Evolutionary conservation across 768 basidiomycete genomes (phyloP), one percentile per base, ranked within the genome.

Genomic region (Termitomyces sp.): DNA sequence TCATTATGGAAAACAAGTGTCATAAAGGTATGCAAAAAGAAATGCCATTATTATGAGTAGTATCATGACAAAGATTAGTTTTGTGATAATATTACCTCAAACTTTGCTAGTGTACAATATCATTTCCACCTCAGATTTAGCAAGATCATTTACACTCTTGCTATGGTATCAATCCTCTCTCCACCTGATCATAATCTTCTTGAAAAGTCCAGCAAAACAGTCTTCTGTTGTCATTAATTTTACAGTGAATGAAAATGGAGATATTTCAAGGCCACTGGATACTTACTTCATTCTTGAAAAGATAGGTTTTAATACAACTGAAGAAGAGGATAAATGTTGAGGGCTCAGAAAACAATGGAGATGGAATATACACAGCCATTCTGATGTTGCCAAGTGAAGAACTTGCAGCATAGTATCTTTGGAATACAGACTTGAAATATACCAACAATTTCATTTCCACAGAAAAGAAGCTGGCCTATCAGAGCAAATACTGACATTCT

Each of bases 91-190:
- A 46, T 20, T 46, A 46, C 8, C 9, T 46, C 7, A 20, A 48
- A 48, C 15, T 48, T 48, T 48, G 47, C 47, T 7, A 29, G 15
- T 31, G 47, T 48, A 31, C 47, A 48, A 48, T 48, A 15, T 8
- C 15, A 31, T 7, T 31, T 48, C 1, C 29, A 2, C 15, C 47
- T 48, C 2, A 48, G n/a, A 48, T 48, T 48, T 48, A 14, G 47
- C 9, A 7, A 49, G 7, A 49, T 17, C 9, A 7, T 49, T 7
- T 56, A 64, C 31, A 48, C 56, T 2, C 63, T 64, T 14, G 60
- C 56, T 3, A 38, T 61, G 5, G 20, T 43, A 6, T 61, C 63
- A n/a, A 3, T 61, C 6, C 48, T 65, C 40, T 59, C 61, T 32
- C 4, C 25, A 12, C 55, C 61, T 8, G 58, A 60, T 61, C 48